Evolutionary conservation across 2,329 filamentous ascomycete genomes (phyloP).

Genomic region (Apiospora aurea): DNA sequence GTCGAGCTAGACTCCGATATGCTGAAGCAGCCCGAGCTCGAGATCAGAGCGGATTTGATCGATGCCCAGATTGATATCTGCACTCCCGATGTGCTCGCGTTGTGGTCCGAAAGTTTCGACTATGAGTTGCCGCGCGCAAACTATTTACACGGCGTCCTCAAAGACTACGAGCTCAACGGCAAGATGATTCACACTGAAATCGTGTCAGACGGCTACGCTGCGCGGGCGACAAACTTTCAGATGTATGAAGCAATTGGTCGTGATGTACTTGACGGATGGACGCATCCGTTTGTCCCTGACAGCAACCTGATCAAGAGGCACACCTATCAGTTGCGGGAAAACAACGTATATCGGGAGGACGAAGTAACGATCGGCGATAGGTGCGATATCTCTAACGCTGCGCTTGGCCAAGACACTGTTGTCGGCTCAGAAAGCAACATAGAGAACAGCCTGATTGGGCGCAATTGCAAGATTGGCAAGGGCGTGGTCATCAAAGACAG

Average conservation of each 20-base stretch:
- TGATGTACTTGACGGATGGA: slow-evolving; percentile 87
- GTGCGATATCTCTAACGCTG: slow-evolving; percentile 73
- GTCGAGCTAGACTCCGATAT: slow-evolving; percentile 80
- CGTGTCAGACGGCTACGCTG: slow-evolving; percentile 82
- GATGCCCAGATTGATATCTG: slow-evolving; percentile 98
- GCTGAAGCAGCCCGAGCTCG: slow-evolving; percentile 76
- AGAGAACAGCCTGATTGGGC: slow-evolving; percentile 80
- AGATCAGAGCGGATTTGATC: slow-evolving; percentile 85
- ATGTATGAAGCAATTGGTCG: slow-evolving; percentile 89
- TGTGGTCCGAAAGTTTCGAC: slow-evolving; percentile 98
- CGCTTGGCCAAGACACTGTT: slow-evolving; percentile 78
- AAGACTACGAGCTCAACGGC: slow-evolving; percentile 96
- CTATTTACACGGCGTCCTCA: slow-evolving; percentile 90
- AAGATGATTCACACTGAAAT: slow-evolving; percentile 96
- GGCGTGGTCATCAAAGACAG: slow-evolving; percentile 81
- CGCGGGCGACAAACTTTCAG: slow-evolving; percentile 83
- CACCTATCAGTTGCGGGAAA: slow-evolving; percentile 73
- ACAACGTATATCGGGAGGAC: slow-evolving; percentile 79
- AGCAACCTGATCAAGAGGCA: slow-evolving; percentile 83
- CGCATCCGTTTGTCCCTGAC: slow-evolving; percentile 88
- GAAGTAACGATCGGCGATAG: slow-evolving; percentile 77
- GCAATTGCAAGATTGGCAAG: slow-evolving; percentile 84
- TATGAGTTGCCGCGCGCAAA: slow-evolving; percentile 89
- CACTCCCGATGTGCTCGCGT: slow-evolving; percentile 89
- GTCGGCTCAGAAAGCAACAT: slow-evolving; percentile 77